These are phyloP conservation scores for Elsinoe ampelina DNA, from an alignment of 2,329 filamentous ascomycete species.

Conservation along the genomic window DNA sequence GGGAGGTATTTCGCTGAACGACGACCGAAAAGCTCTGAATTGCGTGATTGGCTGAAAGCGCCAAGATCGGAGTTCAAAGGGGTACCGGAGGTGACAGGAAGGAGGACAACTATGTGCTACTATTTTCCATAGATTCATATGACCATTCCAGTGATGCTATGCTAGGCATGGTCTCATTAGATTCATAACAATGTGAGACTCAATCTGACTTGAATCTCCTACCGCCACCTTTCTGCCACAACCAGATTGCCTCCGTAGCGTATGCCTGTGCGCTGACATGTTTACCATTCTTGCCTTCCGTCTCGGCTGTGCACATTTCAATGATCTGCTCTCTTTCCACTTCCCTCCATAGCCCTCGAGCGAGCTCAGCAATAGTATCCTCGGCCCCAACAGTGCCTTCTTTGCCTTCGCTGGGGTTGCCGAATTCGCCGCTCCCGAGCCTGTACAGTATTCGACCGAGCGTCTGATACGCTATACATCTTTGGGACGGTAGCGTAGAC, in stretches of 20 bases:
- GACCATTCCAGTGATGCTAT: too few species aligned
- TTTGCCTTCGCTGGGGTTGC: slow-evolving; percentile 39
- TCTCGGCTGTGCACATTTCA: slow-evolving; percentile 67
- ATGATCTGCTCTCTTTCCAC: slow-evolving; percentile 69
- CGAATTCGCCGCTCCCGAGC: slow-evolving; percentile 64
- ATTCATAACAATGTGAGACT: background rate
- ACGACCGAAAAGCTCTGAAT: slow-evolving; percentile 3
- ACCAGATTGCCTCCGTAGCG: slow-evolving; percentile 82
- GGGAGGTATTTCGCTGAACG: background rate
- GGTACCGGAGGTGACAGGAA: background rate
- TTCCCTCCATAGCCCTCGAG: slow-evolving; percentile 73
- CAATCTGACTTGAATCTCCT: slow-evolving; percentile 35
- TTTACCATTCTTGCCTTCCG: slow-evolving; percentile 48
- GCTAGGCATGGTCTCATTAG: background rate
- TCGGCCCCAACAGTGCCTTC: slow-evolving; percentile 36
- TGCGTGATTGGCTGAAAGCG: slow-evolving; percentile 11
- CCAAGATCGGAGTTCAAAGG: background rate
- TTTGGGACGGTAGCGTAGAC: slow-evolving; percentile 73
- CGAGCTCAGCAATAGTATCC: slow-evolving; percentile 37
- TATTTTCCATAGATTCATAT: too few species aligned
- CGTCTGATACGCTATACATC: slow-evolving; percentile 86
- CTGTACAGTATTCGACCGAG: slow-evolving; percentile 77
- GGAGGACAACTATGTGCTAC: background rate
- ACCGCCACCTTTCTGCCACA: slow-evolving; percentile 66
- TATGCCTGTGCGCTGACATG: slow-evolving; percentile 76